phyloP scores from a whole-genome alignment of 176 grass and related monocot species.

The Triticum dicoccoides region DNA sequence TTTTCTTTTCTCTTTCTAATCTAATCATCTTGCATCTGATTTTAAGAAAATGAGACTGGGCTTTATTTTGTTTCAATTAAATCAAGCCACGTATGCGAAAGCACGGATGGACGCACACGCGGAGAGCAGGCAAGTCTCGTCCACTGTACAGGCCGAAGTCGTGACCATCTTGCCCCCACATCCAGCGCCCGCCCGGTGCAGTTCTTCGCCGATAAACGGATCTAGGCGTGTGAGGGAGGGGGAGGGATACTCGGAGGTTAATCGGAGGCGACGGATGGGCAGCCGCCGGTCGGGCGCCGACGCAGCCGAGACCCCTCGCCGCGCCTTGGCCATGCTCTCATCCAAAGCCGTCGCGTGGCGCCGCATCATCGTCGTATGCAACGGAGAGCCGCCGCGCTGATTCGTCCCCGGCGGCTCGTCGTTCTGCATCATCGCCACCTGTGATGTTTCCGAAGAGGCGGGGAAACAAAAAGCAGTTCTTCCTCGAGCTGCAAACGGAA shows the following conservation, averaged over 20 bases:
- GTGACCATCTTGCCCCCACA: too few species aligned
- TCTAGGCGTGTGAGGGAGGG: too few species aligned
- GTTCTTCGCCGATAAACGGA: too few species aligned
- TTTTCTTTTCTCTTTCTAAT: too few species aligned
- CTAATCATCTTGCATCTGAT: too few species aligned
- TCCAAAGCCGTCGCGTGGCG: not conserved
- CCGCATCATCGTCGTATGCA: not conserved
- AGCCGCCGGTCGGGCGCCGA: not conserved
- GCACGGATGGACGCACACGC: too few species aligned
- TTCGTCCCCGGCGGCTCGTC: not conserved
- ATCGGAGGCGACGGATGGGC: not conserved
- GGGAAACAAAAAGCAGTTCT: not conserved
- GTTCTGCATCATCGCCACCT: not conserved
- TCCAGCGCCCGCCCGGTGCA: too few species aligned
- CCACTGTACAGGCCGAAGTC: too few species aligned
- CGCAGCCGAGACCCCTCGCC: not conserved
- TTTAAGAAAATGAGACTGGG: accelerated
- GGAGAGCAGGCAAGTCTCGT: too few species aligned
- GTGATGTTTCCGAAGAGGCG: not conserved
- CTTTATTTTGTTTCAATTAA: too few species aligned
- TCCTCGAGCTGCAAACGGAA: not conserved
- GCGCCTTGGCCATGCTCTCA: not conserved
- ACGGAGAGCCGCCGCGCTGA: not conserved
- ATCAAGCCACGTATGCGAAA: too few species aligned
- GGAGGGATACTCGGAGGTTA: too few species aligned